Evolutionary conservation across 2,329 filamentous ascomycete genomes (phyloP).

Genomic region (Ceratocystis variospora): DNA sequence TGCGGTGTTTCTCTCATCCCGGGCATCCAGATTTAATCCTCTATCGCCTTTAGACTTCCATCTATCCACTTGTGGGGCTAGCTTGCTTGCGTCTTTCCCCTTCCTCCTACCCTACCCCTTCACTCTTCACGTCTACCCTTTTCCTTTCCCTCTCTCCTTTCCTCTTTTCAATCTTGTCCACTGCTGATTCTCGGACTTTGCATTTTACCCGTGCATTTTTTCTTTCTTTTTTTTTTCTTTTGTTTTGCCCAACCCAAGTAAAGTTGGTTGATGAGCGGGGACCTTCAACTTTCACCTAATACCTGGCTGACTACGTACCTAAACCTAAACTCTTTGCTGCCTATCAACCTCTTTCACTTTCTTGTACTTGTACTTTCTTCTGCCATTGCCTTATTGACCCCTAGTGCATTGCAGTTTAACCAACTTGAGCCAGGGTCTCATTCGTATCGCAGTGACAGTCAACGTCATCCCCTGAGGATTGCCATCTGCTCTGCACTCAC

Average conservation of each 20-base stretch:
- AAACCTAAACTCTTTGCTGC: not conserved
- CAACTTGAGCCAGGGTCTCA: not conserved
- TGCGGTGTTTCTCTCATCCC: not conserved
- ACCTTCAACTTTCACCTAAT: not conserved
- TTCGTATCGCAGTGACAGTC: not conserved
- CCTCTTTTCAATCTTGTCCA: not conserved
- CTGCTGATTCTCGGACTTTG: not conserved
- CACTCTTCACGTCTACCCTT: not conserved
- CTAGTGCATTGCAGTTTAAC: not conserved
- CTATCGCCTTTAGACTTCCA: not conserved
- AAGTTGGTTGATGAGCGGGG: not conserved
- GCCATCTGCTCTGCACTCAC: not conserved
- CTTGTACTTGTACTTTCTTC: not conserved
- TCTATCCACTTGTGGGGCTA: not conserved
- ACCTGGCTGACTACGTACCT: too few species aligned
- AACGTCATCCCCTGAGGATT: not conserved
- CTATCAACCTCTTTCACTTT: not conserved
- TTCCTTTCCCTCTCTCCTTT: not conserved
- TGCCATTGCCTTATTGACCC: not conserved
- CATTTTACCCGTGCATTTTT: not conserved
- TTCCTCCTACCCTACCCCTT: too few species aligned
- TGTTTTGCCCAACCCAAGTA: not conserved
- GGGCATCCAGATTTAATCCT: not conserved
- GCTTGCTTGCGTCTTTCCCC: too few species aligned
- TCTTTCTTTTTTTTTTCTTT: not conserved